Evolutionary conservation across 2,329 filamentous ascomycete species (phyloP), one percentile per base, ranked within the genome.

Genomic region (Neonectria neomacrospora): DNA sequence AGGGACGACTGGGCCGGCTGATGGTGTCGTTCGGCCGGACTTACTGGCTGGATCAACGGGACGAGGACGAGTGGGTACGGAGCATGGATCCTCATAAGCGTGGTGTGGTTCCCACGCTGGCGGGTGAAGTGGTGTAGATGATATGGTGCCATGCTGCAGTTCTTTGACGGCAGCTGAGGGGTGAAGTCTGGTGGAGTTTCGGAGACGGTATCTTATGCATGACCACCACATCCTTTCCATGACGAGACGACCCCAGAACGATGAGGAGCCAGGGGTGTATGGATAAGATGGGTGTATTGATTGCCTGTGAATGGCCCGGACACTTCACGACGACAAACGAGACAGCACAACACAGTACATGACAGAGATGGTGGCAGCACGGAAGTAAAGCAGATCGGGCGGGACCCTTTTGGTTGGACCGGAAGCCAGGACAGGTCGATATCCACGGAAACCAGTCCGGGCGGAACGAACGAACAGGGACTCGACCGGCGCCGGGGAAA

Each of bases 21-120:
- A 92, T 97, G 91, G 84, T 97, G 28, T 85, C 85, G 10, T 83
- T 93, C 23, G 91, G 91, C 41, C 87, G 86, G 68, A 85, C 84
- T 61, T 97, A 96, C 80, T 97, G 94, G 94, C 82, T 97, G 16
- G 91, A 91, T 64, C 87, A 87, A 57, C 80, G 87, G 60, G 87
- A 86, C 61, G 83, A 88, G 66, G 85, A 89, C 52, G 88, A 89
- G 64, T 96, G 92, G 92, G 85, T 90, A 73, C 83, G 86, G 50
- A 86, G 84, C 10, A 82, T 89, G 57, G 76, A 68, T 83, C 65
- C 85, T 66, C 85, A 86, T 64, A 87, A 88, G 73, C 88, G 91
- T 76, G 86, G 67, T 23, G 72, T 71, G 5, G 58, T 75, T 47
- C 83, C 71, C 14, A 77, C 72, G 3, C 67, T 78, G 50, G 83